Conservation (phyloP, 2,329 filamentous ascomycete genomes). For the Podosphaera fusca region DNA sequence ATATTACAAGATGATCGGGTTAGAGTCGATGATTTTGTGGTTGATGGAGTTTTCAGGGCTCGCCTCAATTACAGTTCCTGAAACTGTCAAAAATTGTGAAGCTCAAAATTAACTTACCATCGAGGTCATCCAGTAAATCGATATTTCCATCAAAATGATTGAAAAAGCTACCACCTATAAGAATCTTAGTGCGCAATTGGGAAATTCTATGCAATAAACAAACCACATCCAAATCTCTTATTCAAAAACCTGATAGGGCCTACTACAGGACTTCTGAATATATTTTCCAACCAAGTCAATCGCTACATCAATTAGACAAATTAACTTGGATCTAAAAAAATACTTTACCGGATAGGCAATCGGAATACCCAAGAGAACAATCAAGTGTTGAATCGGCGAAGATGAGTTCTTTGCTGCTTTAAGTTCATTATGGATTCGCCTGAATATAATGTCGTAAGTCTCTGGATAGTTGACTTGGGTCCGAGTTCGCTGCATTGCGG, state of each 20-base stretch:
- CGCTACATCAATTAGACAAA: constrained; percentile 25
- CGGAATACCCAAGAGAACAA: constrained; percentile 69
- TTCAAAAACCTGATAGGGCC: constrained; percentile 76
- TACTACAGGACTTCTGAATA: constrained; percentile 66
- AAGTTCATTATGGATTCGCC: constrained; percentile 52
- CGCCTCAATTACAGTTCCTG: too few relatives aligned
- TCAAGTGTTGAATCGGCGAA: constrained; percentile 66
- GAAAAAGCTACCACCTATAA: constrained; percentile 52
- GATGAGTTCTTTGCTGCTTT: constrained; percentile 38
- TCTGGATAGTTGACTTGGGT: constrained; percentile 89
- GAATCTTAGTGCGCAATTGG: constrained; percentile 1
- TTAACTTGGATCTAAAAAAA: neutral
- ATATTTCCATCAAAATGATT: constrained; percentile 88
- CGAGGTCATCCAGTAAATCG: constrained; percentile 75
- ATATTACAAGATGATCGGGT: neutral
- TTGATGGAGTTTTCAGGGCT: too few relatives aligned
- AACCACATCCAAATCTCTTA: constrained; percentile 60
- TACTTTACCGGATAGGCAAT: constrained; percentile 49
- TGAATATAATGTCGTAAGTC: constrained; percentile 68
- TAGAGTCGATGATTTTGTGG: too few relatives aligned
- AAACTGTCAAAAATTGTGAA: too few relatives aligned
- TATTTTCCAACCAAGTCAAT: constrained; percentile 89
- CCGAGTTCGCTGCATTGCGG: constrained; percentile 38
- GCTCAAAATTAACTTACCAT: constrained; percentile 22
- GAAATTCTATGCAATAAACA: neutral